Base-by-base conservation (phyloP, 2,329 filamentous ascomycete genomes). In the Pyricularia pennisetigena region DNA sequence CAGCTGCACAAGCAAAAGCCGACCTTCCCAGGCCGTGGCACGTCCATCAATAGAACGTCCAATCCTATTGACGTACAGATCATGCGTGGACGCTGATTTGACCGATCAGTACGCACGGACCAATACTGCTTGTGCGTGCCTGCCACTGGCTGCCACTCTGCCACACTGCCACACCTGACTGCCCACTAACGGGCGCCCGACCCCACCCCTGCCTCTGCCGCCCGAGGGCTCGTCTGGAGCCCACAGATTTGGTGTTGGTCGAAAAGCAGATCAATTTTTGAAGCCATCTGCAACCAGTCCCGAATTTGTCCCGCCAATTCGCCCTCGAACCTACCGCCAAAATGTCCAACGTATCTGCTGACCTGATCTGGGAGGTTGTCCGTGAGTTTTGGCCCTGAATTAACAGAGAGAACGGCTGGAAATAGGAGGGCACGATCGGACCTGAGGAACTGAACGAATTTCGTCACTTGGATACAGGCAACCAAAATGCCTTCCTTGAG, bases 351-450 rank as follows among this genome's bases (percentile, higher is more conserved):
- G 86, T 97, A 79, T 96, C 93, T 81, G 83, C 89, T 79, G 94
- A 97, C 84, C 87, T 97, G 77, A 84, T 97, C 86, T 98, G 94
- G 94, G 90, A 94, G 88, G 84, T 96, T 82, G 89, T 90, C 86
- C 92, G 94, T 97, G 89, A 82, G 93, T 93, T 72, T 70, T 57
- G 61, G 16, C 32, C 61, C 49, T n/a, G 32, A 28, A 24, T 67
- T 59, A 57, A 68, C 65, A 65, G 23, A 65, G 23, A 23, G 20
- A 28, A 28, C 9, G 16, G 65, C 12, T 23, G 24, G 20, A 49
- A 35, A 29, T 29, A 28, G 65, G 41, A 29, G 41, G 32, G 35
- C 23, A 49, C n/a, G 9, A 66, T 20, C 20, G 7, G 41, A 54
- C 41, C 41, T 20, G 41, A 54, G 20, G 41, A 54, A 54, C 41